Evolutionary conservation across 805 yeast species (phyloP).

Genomic region (Tetrapisispora phaffii): DNA sequence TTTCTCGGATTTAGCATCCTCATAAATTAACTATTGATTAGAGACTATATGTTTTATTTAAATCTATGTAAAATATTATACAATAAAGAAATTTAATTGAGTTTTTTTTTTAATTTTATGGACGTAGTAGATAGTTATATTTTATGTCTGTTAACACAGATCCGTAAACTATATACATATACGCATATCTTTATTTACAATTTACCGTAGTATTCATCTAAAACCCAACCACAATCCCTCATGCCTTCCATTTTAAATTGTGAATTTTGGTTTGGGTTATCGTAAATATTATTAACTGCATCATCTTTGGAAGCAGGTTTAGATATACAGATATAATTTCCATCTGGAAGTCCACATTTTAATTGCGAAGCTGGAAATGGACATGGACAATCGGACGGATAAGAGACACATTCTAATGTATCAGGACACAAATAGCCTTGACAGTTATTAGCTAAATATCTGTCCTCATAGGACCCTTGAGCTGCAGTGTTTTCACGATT

Average conservation of each 20-base stretch:
- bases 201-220: slow-evolving; percentile 22
- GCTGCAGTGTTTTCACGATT: slow-evolving; percentile 29
- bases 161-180: slow-evolving; percentile 29
- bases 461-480: slow-evolving; percentile 26
- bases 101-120: too few species aligned
- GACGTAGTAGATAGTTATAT: too few species aligned
- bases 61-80: background rate
- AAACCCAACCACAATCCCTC: slow-evolving; percentile 83
- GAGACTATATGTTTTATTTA: background rate
- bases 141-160: background rate
- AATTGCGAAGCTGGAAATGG: slow-evolving; percentile 78
- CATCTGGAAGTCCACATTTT: slow-evolving; percentile 65
- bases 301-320: slow-evolving; percentile 51
- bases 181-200: slow-evolving; percentile 39
- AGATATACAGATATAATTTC: slow-evolving; percentile 68
- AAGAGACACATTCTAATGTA: slow-evolving; percentile 65
- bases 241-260: slow-evolving; percentile 36
- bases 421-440: slow-evolving; percentile 68
- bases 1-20: slow-evolving; percentile 59
- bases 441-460: slow-evolving; percentile 39
- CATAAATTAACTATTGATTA: background rate
- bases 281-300: slow-evolving; percentile 28
- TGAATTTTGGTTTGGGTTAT: slow-evolving; percentile 43
- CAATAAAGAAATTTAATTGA: too few species aligned
- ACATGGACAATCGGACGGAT: slow-evolving; percentile 75